Conservation (phyloP, 805 yeast genomes). For the Candida coleopterorum region DNA sequence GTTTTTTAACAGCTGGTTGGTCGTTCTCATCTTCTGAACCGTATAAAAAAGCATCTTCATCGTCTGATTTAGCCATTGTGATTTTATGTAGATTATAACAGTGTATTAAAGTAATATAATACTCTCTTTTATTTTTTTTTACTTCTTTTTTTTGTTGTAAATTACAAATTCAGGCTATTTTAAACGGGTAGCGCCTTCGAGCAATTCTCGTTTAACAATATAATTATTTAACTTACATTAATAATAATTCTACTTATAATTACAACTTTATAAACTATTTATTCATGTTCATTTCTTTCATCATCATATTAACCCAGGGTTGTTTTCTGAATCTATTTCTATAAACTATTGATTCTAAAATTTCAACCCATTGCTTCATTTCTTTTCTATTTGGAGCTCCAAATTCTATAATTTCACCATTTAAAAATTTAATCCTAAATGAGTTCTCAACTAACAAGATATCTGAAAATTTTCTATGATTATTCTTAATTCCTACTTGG, state of each 20-base stretch:
- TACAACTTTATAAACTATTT: too few relatives aligned
- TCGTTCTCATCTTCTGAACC: conserved; percentile 49
- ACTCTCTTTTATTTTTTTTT: too few relatives aligned
- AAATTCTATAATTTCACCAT: conserved; percentile 79
- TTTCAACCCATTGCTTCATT: conserved; percentile 60
- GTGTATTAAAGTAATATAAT: too few relatives aligned
- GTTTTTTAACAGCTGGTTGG: conserved; percentile 13
- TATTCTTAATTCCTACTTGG: conserved; percentile 17
- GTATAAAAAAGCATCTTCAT: conserved; percentile 66
- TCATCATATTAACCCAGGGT: conserved; percentile 54
- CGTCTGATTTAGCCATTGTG: conserved; percentile 24
- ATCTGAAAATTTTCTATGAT: conserved; percentile 64
- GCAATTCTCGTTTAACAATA: too few relatives aligned
- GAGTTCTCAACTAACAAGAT: conserved; percentile 65
- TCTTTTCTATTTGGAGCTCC: conserved; percentile 71
- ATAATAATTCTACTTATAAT: too few relatives aligned
- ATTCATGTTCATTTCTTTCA: conserved; percentile 13
- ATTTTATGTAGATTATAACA: too few relatives aligned
- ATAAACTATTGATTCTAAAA: conserved; percentile 52
- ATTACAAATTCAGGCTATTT: too few relatives aligned
- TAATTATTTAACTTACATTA: too few relatives aligned
- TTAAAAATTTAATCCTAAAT: conserved; percentile 68
- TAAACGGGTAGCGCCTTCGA: too few relatives aligned
- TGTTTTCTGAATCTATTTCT: conserved; percentile 55
- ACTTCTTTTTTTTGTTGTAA: too few relatives aligned